Percentiles rank a stretch among this genome's conserved stretches.
phyloP scores from a whole-genome alignment of 306 rosid species.

The Lagenaria siceraria region DNA sequence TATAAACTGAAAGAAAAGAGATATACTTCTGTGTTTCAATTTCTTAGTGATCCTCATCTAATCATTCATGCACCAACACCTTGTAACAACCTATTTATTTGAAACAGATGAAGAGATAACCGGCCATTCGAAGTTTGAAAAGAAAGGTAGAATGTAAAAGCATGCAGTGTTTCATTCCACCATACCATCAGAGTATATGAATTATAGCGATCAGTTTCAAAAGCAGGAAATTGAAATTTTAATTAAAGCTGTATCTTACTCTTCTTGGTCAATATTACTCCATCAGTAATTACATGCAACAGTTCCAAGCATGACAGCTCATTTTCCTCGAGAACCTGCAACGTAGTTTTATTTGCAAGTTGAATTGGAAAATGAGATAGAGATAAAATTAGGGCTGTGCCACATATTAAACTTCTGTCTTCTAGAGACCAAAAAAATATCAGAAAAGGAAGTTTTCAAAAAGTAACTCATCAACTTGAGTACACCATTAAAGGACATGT shows the following conservation, averaged over 20 bases:
- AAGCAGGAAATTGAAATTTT: not conserved
- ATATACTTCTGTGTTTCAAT: not conserved
- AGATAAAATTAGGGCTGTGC: not conserved
- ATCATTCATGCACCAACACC: not conserved
- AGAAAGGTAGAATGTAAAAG: not conserved
- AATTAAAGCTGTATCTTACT: constrained; percentile 33
- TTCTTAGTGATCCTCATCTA: not conserved
- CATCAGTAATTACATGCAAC: constrained; percentile 52
- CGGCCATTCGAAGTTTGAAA: not conserved
- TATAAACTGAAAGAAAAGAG: not conserved
- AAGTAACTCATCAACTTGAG: not conserved
- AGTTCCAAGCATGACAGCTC: constrained; percentile 62
- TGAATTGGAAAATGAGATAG: constrained; percentile 4
- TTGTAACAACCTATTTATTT: not conserved
- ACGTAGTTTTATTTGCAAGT: constrained; percentile 13
- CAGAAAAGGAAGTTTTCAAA: not conserved
- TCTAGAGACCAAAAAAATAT: not conserved
- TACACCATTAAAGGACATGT: not conserved
- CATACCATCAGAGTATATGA: not conserved
- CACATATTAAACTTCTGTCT: not conserved
- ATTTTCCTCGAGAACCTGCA: constrained; percentile 88
- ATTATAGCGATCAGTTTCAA: not conserved
- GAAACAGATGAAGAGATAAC: not conserved
- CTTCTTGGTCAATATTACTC: constrained; percentile 59
- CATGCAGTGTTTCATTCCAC: not conserved